A percentile compares a stretch with the other conserved stretches of the same genome.
phyloP scores from a whole-genome alignment of 345 rosid species.

The Eutrema yunnanense region DNA sequence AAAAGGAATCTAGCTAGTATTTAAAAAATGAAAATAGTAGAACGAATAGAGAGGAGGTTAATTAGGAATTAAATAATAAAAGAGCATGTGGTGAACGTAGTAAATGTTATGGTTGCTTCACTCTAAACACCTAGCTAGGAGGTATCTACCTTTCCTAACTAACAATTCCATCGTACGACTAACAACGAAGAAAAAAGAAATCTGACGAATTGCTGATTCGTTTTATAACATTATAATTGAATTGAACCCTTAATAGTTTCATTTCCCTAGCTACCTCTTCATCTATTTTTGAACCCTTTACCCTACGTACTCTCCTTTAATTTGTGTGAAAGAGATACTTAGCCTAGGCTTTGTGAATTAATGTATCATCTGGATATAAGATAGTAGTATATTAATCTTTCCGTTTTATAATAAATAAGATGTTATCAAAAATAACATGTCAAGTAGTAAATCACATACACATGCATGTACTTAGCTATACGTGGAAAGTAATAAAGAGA shows the following conservation, averaged over 20 bases:
- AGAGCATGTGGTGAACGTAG: conserved; percentile 25
- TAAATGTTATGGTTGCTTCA: conserved; percentile 10
- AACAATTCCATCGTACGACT: conserved; percentile 17
- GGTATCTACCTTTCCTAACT: conserved; percentile 31
- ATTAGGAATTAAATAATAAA: not conserved
- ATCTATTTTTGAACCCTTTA: not conserved
- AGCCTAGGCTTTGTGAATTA: not conserved
- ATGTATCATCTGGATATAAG: too few relatives aligned
- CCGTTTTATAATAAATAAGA: not conserved
- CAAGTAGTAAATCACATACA: not conserved
- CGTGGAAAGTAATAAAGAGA: not conserved
- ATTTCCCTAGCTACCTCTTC: not conserved
- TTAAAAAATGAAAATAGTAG: not conserved
- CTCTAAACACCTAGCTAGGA: not conserved
- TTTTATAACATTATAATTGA: not conserved
- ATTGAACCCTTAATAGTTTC: too few relatives aligned
- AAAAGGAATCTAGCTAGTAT: conserved; percentile 1
- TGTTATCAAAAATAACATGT: not conserved
- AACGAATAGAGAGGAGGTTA: not conserved
- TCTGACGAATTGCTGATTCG: not conserved
- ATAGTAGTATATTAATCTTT: not conserved
- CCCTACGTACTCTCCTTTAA: not conserved
- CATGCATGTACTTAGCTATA: not conserved
- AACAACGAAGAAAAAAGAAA: not conserved
- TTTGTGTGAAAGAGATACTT: not conserved